Percentiles rank a stretch among this genome's conserved stretches.
phyloP scores from a whole-genome alignment of 768 basidiomycete genomes.

The Ephemerocybe angulata region DNA sequence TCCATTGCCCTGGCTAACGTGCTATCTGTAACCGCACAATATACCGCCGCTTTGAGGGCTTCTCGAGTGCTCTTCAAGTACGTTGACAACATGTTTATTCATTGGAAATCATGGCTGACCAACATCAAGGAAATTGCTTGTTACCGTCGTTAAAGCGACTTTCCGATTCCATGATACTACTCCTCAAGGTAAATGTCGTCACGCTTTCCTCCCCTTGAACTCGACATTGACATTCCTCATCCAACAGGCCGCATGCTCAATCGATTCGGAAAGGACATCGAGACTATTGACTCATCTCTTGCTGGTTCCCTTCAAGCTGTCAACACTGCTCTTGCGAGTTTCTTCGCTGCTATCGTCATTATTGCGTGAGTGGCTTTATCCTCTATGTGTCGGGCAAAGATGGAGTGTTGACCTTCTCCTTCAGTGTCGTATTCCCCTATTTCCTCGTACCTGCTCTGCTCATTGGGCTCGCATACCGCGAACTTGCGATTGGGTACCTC shows the following conservation, averaged over 20 bases:
- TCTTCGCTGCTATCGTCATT: conserved; percentile 72
- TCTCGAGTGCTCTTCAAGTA: conserved; percentile 43
- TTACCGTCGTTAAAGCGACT: conserved; percentile 72
- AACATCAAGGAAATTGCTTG: conserved; percentile 48
- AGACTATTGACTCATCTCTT: conserved; percentile 77
- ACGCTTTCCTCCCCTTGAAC: neutral
- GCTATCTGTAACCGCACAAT: conserved; percentile 48
- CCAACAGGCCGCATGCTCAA: conserved; percentile 74
- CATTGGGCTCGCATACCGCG: conserved; percentile 71
- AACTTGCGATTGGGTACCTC: conserved; percentile 67
- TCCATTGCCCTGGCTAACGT: conserved; percentile 45
- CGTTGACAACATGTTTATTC: conserved; percentile 24
- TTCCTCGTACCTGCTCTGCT: conserved; percentile 77
- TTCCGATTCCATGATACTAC: conserved; percentile 86
- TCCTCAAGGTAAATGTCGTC: conserved; percentile 59
- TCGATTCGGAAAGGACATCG: conserved; percentile 83
- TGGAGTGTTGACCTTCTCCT: neutral
- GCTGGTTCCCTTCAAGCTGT: conserved; percentile 69
- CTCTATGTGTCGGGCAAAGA: neutral
- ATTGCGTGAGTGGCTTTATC: conserved; percentile 48
- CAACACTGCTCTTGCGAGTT: conserved; percentile 71
- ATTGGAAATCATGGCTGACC: neutral
- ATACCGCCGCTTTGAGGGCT: conserved; percentile 54
- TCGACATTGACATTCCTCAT: conserved; percentile 6
- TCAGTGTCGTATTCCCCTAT: conserved; percentile 68